These are phyloP conservation scores for Nyssa sinensis DNA, from an alignment of 148 eudicot species.

Conservation along the genomic window DNA sequence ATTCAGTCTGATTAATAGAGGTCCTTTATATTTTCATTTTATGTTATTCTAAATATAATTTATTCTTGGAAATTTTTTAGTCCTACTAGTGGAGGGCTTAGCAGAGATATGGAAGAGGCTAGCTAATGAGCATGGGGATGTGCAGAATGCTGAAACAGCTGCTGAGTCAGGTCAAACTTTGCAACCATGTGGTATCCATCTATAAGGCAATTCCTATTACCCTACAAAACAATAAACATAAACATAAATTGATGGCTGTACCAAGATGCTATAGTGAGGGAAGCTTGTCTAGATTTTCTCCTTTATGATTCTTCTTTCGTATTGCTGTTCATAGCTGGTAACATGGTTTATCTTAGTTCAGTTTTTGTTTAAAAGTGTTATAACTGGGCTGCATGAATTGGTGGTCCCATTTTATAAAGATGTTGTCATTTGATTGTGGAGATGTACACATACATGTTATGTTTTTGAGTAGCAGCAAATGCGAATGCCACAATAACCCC, in stretches of 20 bases:
- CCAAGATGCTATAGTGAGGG: not conserved
- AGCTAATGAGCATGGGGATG: slow-evolving; percentile 6
- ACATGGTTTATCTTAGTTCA: not conserved
- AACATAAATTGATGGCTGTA: not conserved
- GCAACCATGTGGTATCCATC: not conserved
- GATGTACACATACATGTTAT: too few relatives aligned
- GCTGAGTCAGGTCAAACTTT: not conserved
- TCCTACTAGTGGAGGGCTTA: slow-evolving; percentile 83
- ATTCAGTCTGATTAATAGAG: not conserved
- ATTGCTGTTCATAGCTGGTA: not conserved
- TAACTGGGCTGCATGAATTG: not conserved
- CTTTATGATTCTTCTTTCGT: not conserved
- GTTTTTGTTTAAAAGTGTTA: not conserved
- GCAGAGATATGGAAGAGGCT: slow-evolving; percentile 37
- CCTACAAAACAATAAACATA: not conserved
- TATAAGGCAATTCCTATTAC: too few relatives aligned
- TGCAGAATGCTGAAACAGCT: too few relatives aligned
- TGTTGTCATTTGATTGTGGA: not conserved
- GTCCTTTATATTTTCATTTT: not conserved
- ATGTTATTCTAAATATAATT: slow-evolving; percentile 4
- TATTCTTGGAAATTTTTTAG: slow-evolving; percentile 36
- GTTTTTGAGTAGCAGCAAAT: not conserved
- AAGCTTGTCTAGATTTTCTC: too few relatives aligned
- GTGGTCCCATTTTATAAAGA: not conserved
- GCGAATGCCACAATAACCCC: not conserved